Percentiles rank a stretch among this genome's conserved stretches.
phyloP scores from a whole-genome alignment of 805 yeast genomes.

The Kluyveromyces siamensis region DNA sequence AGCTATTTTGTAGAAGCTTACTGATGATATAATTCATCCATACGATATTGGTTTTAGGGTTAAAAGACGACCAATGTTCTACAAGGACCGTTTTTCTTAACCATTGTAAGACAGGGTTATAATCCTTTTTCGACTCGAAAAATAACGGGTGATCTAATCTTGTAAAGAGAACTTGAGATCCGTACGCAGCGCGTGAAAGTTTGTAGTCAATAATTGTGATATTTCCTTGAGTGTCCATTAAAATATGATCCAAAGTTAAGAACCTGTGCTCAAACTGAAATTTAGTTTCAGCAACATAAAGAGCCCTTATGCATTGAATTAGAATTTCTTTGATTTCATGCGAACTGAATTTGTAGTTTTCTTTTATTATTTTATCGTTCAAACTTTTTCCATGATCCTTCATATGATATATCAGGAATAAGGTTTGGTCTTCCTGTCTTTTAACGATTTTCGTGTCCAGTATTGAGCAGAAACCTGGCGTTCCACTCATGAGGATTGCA shows the following conservation, averaged over 20 bases:
- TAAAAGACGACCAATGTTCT: slow-evolving; percentile 17
- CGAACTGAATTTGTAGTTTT: neutral
- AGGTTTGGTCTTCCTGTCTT: slow-evolving; percentile 4
- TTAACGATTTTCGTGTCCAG: slow-evolving; percentile 9
- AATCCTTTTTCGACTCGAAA: slow-evolving; percentile 51
- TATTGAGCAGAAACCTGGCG: slow-evolving; percentile 23
- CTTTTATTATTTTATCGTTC: neutral
- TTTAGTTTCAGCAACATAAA: slow-evolving; percentile 43
- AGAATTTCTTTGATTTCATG: slow-evolving; percentile 1
- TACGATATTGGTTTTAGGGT: slow-evolving; percentile 44
- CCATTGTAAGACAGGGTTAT: slow-evolving; percentile 53
- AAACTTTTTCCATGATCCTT: slow-evolving; percentile 20
- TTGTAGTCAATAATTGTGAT: slow-evolving; percentile 53
- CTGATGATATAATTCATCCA: slow-evolving; percentile 57
- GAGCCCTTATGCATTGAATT: slow-evolving; percentile 36
- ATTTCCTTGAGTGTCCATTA: slow-evolving; percentile 33
- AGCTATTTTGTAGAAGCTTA: slow-evolving; percentile 32
- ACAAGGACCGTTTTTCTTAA: slow-evolving; percentile 35
- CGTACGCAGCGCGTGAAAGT: slow-evolving; percentile 38
- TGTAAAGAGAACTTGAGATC: slow-evolving; percentile 32
- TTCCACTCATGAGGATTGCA: slow-evolving; percentile 16
- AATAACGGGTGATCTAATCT: slow-evolving; percentile 58
- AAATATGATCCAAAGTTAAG: slow-evolving; percentile 56
- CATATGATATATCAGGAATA: slow-evolving; percentile 15
- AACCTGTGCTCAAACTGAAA: slow-evolving; percentile 64